Conservation (phyloP, 2,329 filamentous ascomycete species). For the Magnaporthales sp. region DNA sequence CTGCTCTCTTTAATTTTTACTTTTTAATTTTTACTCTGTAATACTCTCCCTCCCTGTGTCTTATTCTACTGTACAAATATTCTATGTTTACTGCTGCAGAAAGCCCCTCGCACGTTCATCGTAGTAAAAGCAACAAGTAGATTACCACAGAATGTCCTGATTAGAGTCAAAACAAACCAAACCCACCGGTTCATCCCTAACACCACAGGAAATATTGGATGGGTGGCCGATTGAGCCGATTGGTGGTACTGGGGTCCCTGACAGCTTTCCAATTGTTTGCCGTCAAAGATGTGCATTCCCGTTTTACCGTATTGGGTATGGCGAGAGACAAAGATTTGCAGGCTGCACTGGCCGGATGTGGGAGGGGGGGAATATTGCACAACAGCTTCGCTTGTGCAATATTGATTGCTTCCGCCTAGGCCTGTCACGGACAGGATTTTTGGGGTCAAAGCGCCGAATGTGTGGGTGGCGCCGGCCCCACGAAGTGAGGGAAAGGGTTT, state of each 20-base stretch:
- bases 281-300: not conserved
- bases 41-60: not conserved
- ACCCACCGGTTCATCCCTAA: not conserved
- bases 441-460: not conserved
- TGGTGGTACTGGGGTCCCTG: not conserved
- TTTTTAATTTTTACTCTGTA: not conserved
- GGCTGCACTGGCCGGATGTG: not conserved
- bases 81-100: not conserved
- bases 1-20: not conserved
- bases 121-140: not conserved
- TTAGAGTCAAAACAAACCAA: not conserved
- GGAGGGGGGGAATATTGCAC: not conserved
- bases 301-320: not conserved
- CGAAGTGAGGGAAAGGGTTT: not conserved
- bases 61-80: not conserved
- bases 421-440: not conserved
- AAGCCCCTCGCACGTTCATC: not conserved
- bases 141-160: not conserved
- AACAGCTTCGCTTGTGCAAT: not conserved
- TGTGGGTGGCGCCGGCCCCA: not conserved
- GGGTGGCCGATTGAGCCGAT: not conserved
- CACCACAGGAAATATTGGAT: not conserved
- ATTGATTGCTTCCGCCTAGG: not conserved
- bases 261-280: not conserved
- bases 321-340: not conserved